Evolutionary conservation across 192 early-diverging fungal species (phyloP), one percentile per base, ranked within the genome.

Genomic region (Spizellomyces sp.): DNA sequence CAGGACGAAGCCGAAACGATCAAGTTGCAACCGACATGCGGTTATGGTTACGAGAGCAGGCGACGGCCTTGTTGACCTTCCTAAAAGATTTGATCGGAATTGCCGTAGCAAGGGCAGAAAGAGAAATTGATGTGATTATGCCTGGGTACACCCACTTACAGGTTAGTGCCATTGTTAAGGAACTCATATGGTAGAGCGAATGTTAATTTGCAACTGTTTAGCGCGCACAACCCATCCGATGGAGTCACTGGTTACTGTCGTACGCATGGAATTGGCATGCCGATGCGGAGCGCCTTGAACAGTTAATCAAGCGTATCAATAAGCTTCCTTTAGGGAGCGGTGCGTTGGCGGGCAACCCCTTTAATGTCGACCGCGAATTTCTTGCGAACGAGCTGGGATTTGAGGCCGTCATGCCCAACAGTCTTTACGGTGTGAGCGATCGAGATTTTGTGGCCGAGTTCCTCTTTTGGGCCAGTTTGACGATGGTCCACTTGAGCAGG

Each of bases 11-110:
- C 67, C 88, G 96, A 67, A 98, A 98, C 82, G 97, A 99, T 75
- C 97, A 99, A 75, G 97, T 99, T 5, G 96, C 97, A 8, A 99
- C 97, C 6, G 97, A 98, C 74, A 94, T 98, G 88, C 86, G 96
- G 54, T 82, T 98, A 67, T 99, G 94, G 93, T 83, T 96, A 45
- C 88, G 93, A 58, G 93, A 92, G 45, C 93, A 94, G 61, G 87
- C 88, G 9, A 69, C 74, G 43, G 81, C 84, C 75, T 70, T 96
- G 19, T 66, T 91, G 4, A 81, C 61, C 4, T 80, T 88, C 56
- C 71, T 96, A 48, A 92, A 93, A 75, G 88, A 90, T 59, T 77
- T 98, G 27, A 90, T 99, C 6, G 80, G 75, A 10, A 87, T 86
- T 9, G 79, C 88, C 41, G 90, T 94, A 4, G 77, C 79, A 44